phyloP scores from a whole-genome alignment of 495 filamentous ascomycete genomes.

The Tuber borchii region DNA sequence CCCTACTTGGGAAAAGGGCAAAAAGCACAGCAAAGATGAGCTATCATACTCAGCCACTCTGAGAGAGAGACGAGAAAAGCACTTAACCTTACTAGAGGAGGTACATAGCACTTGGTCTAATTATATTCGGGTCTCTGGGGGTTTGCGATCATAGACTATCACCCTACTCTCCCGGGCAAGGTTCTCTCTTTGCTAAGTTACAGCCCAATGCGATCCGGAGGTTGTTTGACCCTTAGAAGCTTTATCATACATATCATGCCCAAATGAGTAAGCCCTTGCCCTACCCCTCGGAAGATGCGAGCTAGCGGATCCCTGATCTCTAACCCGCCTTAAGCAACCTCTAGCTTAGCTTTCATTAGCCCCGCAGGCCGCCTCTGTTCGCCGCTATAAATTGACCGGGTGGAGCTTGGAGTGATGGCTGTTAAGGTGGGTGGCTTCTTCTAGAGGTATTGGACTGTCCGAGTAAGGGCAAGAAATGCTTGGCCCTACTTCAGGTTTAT shows the following conservation, averaged over 20 bases:
- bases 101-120: too few species aligned
- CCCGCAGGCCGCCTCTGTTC: neutral
- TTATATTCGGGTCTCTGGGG: too few species aligned
- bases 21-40: too few species aligned
- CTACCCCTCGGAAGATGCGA: neutral
- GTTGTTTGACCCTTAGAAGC: too few species aligned
- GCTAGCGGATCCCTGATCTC: neutral
- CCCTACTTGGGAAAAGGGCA: too few species aligned
- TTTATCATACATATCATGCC: too few species aligned
- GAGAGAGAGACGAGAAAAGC: too few species aligned
- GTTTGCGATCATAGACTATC: neutral
- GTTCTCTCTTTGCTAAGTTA: too few species aligned
- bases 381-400: neutral
- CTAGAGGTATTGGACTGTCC: neutral
- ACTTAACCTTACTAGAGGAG: too few species aligned
- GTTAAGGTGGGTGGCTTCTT: neutral
- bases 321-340: neutral
- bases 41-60: too few species aligned
- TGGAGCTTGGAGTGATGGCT: neutral
- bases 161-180: neutral
- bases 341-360: neutral
- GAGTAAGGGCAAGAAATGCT: neutral
- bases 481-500: too few species aligned
- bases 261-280: neutral
- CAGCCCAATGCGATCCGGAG: too few species aligned